These are phyloP conservation scores for Lithocarpus polystachyus DNA, from an alignment of 306 rosid species.

Conservation along the genomic window DNA sequence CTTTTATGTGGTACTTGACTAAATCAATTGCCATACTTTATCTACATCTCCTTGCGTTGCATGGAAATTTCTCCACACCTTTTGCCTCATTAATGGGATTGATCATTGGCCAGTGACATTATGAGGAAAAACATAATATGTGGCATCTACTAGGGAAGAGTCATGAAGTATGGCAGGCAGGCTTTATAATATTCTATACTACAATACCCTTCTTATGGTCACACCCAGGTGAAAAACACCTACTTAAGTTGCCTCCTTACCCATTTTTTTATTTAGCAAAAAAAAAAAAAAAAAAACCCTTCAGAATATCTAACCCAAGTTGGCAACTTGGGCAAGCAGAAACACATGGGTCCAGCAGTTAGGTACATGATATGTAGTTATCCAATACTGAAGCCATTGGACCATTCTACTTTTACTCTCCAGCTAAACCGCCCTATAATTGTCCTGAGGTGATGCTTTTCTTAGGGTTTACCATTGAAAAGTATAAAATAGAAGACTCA, in stretches of 20 bases:
- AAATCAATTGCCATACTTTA: not conserved
- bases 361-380: slow-evolving; percentile 9
- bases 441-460: slow-evolving; percentile 5
- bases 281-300: too few relatives aligned
- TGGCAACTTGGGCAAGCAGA: slow-evolving; percentile 14
- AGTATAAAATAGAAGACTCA: not conserved
- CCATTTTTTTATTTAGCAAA: too few relatives aligned
- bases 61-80: not conserved
- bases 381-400: slow-evolving; percentile 7
- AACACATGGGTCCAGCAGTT: slow-evolving; percentile 26
- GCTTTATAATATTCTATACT: too few relatives aligned
- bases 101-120: not conserved
- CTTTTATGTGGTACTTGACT: too few relatives aligned
- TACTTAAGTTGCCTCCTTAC: too few relatives aligned
- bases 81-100: slow-evolving; percentile 6
- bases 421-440: not conserved
- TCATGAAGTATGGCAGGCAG: not conserved
- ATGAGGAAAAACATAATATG: not conserved
- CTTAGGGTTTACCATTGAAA: not conserved
- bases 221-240: too few relatives aligned
- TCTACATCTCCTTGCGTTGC: not conserved
- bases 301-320: slow-evolving; percentile 20
- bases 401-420: not conserved
- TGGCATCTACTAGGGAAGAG: not conserved
- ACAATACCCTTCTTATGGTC: too few relatives aligned